Evolutionary conservation across 2,329 filamentous ascomycete species (phyloP).

Genomic region (Cladorrhinum sp.): DNA sequence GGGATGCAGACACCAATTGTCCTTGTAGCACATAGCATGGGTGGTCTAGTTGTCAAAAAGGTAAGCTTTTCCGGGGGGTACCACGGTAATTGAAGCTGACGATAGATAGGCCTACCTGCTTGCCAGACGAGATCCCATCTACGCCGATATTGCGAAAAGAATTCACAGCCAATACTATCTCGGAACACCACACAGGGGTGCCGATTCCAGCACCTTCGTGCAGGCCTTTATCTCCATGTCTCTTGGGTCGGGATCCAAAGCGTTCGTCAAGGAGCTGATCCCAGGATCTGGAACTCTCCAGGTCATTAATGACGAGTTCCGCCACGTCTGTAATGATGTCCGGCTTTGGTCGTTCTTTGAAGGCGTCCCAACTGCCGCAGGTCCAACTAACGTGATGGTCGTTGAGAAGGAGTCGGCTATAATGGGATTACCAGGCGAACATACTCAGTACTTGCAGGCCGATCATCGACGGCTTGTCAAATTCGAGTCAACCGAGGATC

Average conservation of each 20-base stretch:
- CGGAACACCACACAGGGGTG: conserved; percentile 30
- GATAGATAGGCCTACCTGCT: conserved; percentile 21
- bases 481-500: conserved; percentile 24
- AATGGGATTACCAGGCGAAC: conserved; percentile 25
- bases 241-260: conserved; percentile 23
- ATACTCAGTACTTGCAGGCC: conserved; percentile 27
- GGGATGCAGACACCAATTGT: conserved; percentile 22
- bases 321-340: conserved; percentile 27
- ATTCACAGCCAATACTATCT: conserved; percentile 32
- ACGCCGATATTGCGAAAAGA: conserved; percentile 23
- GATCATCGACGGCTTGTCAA: conserved; percentile 31
- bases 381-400: conserved; percentile 22
- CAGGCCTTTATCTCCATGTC: conserved; percentile 22
- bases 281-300: conserved; percentile 19
- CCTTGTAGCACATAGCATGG: conserved; percentile 28
- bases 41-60: conserved; percentile 26
- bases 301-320: conserved; percentile 33
- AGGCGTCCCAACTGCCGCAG: conserved; percentile 24
- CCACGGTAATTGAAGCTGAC: background rate
- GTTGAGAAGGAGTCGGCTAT: conserved; percentile 31
- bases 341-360: conserved; percentile 32
- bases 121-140: conserved; percentile 21
- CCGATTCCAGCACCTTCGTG: conserved; percentile 25
- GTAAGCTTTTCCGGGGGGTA: background rate
- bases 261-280: conserved; percentile 29